Evolutionary conservation across 768 basidiomycete genomes (phyloP).

Genomic region (Tubosaeta sp.): DNA sequence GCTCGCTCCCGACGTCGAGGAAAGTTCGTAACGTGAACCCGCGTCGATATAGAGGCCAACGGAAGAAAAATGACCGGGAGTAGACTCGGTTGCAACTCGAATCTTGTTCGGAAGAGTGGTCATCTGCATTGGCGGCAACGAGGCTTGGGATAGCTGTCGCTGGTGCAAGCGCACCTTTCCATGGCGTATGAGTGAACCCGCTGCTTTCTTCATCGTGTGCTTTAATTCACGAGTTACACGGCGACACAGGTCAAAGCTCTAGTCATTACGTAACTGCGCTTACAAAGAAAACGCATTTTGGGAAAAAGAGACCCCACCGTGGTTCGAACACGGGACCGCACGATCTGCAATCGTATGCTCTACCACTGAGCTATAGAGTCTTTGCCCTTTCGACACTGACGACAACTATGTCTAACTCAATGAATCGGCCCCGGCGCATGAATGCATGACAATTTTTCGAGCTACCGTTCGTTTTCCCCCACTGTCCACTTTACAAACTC

Average conservation of each 20-base stretch:
- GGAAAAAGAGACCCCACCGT: conserved; percentile 36
- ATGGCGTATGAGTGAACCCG: conserved; percentile 36
- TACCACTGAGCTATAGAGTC: conserved; percentile 46
- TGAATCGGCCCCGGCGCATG: too few relatives aligned
- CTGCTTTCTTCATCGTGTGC: conserved; percentile 38
- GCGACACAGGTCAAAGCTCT: not conserved
- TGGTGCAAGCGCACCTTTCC: conserved; percentile 24
- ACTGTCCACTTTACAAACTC: conserved; percentile 67
- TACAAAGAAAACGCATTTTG: too few relatives aligned
- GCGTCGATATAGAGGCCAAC: conserved; percentile 93
- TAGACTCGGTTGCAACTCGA: conserved; percentile 84
- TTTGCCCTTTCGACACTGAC: not conserved
- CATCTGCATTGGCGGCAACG: conserved; percentile 46
- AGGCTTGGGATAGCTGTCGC: conserved; percentile 24
- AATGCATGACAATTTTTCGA: not conserved
- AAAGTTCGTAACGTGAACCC: conserved; percentile 84
- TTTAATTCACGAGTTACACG: not conserved
- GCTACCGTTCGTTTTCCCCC: conserved; percentile 35
- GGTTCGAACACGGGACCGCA: conserved; percentile 54
- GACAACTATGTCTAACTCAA: too few relatives aligned
- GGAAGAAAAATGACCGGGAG: conserved; percentile 92
- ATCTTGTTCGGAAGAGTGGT: conserved; percentile 91
- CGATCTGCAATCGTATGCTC: conserved; percentile 61
- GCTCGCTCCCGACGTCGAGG: conserved; percentile 69
- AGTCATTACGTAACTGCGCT: conserved; percentile 4